Evolutionary conservation across 2,329 filamentous ascomycete species (phyloP).

Genomic region (Penicillium expansum): DNA sequence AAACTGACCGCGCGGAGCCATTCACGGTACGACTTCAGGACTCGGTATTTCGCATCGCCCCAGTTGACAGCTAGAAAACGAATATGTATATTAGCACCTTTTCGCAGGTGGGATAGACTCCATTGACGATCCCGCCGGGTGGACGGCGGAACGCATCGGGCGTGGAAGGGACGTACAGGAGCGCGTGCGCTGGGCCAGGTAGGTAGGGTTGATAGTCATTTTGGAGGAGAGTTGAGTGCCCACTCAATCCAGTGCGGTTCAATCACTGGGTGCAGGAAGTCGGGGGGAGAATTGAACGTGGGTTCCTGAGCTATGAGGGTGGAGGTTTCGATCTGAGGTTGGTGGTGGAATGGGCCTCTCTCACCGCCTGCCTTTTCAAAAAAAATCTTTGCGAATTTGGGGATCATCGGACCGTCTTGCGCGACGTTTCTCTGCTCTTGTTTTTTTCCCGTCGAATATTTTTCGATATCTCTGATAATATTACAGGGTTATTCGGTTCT

Average conservation of each 20-base stretch:
- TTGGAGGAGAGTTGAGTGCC: constrained; percentile 30
- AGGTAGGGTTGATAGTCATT: constrained; percentile 90
- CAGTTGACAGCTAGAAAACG: constrained; percentile 71
- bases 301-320: constrained; percentile 28
- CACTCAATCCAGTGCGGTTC: constrained; percentile 21
- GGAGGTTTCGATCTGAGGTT: constrained; percentile 26
- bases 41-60: constrained; percentile 81
- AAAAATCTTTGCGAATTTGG: constrained; percentile 31
- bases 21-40: constrained; percentile 84
- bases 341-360: constrained; percentile 18
- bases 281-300: constrained; percentile 20
- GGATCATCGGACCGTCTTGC: constrained; percentile 9
- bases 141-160: constrained; percentile 21
- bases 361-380: constrained; percentile 42
- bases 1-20: constrained; percentile 91
- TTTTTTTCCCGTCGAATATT: constrained; percentile 7
- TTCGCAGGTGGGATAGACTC: not conserved
- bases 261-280: constrained; percentile 17
- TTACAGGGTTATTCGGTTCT: not conserved
- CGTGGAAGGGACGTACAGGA: constrained; percentile 60
- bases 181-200: constrained; percentile 77
- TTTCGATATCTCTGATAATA: constrained; percentile 1
- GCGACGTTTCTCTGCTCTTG: constrained; percentile 12
- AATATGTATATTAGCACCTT: constrained; percentile 25
- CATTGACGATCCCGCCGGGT: constrained; percentile 14